A percentile compares a stretch with the other conserved stretches of the same genome.
Evolutionary conservation across 257 asterid species (phyloP).

Genomic region (Verbena officinalis): DNA sequence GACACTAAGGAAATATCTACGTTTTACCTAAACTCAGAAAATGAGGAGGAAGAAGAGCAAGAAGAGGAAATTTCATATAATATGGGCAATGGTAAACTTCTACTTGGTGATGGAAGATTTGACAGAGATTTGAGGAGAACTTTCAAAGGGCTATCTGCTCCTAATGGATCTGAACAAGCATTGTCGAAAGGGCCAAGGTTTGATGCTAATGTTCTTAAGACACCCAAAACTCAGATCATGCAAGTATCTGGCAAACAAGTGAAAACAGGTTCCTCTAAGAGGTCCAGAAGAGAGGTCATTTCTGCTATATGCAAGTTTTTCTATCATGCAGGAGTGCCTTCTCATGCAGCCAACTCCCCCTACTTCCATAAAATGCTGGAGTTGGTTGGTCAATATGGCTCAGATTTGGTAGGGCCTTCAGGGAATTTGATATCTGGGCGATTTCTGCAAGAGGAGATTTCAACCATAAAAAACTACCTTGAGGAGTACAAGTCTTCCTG

Average conservation of each 20-base stretch:
- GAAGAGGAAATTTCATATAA: slow-evolving; percentile 59
- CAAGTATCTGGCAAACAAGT: slow-evolving; percentile 50
- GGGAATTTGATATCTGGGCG: slow-evolving; percentile 72
- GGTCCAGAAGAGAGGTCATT: slow-evolving; percentile 72
- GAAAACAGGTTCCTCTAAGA: slow-evolving; percentile 56
- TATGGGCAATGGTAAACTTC: slow-evolving; percentile 48
- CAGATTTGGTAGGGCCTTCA: slow-evolving; percentile 66
- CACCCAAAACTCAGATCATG: slow-evolving; percentile 46
- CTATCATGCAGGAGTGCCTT: slow-evolving; percentile 87
- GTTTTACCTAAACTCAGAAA: slow-evolving; percentile 63
- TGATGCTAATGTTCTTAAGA: slow-evolving; percentile 49
- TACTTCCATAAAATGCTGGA: slow-evolving; percentile 87
- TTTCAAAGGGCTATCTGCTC: slow-evolving; percentile 50
- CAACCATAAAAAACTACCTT: slow-evolving; percentile 62
- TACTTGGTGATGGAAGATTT: slow-evolving; percentile 56
- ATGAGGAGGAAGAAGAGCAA: slow-evolving; percentile 74
- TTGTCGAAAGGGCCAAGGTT: slow-evolving; percentile 57
- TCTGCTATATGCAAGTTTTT: slow-evolving; percentile 90
- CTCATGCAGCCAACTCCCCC: slow-evolving; percentile 83
- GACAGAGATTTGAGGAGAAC: slow-evolving; percentile 53
- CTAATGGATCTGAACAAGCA: slow-evolving; percentile 53
- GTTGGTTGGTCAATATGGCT: slow-evolving; percentile 74
- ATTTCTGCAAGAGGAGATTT: slow-evolving; percentile 72
- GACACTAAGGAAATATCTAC: slow-evolving; percentile 61
- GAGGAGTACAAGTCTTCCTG: slow-evolving; percentile 83